phyloP scores from a whole-genome alignment of 2,329 filamentous ascomycete genomes.

The Botrytis cinerea region DNA sequence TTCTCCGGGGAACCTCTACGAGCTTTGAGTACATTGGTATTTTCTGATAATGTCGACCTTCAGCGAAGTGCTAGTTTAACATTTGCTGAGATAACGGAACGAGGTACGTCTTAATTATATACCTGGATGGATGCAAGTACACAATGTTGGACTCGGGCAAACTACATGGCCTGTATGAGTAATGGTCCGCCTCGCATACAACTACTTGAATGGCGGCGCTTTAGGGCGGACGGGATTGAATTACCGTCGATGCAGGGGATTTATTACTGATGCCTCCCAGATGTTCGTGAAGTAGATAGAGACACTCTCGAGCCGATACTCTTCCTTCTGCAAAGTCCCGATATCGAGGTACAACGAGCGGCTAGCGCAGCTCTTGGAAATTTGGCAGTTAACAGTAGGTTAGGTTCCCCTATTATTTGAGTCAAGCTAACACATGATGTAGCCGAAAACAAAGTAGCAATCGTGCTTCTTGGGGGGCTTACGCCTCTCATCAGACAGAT shows the following conservation, averaged over 20 bases:
- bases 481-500: constrained; percentile 94
- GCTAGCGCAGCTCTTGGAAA: constrained; percentile 96
- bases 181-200: constrained; percentile 1
- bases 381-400: constrained; percentile 91
- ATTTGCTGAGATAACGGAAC: constrained; percentile 97
- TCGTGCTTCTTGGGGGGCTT: constrained; percentile 88
- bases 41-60: constrained; percentile 97
- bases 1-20: constrained; percentile 93
- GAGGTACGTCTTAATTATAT: constrained; percentile 63
- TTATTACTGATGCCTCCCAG: constrained; percentile 50
- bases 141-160: neutral
- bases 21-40: constrained; percentile 92
- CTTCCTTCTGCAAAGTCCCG: constrained; percentile 88
- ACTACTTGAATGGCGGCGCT: neutral
- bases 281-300: constrained; percentile 93
- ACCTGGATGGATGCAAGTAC: neutral
- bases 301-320: constrained; percentile 96
- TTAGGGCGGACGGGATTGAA: neutral
- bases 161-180: neutral
- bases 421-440: constrained; percentile 46
- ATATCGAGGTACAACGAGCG: constrained; percentile 95
- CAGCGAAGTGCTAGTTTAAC: constrained; percentile 97
- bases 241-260: neutral
- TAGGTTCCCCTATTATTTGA: constrained; percentile 8
- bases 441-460: constrained; percentile 98